Conservation (phyloP, 1,284 basidiomycete species). For the Marasmius sp. region DNA sequence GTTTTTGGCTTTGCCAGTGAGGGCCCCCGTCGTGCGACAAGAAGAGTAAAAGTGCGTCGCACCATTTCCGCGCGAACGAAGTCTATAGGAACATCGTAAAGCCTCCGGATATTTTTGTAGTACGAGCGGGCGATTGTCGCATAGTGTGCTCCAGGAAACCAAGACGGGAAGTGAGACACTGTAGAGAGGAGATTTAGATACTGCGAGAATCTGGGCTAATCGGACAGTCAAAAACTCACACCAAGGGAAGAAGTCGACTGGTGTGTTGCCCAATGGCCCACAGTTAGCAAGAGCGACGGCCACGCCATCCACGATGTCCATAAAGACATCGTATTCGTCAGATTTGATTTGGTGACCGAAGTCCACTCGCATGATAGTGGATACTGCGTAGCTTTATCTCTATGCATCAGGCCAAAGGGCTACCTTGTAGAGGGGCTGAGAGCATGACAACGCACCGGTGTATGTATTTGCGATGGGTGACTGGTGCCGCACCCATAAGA, state of each 20-base stretch:
- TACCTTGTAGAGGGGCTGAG: background rate
- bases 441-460: conserved; percentile 11
- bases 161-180: conserved; percentile 24
- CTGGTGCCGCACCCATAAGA: conserved; percentile 5
- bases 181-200: background rate
- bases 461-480: conserved; percentile 10
- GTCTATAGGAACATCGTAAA: conserved; percentile 10
- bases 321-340: no score
- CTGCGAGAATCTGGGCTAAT: conserved; percentile 2
- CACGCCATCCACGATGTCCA: conserved; percentile 12
- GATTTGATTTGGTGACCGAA: conserved; percentile 23
- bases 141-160: conserved; percentile 27
- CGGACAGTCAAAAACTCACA: conserved; percentile 9
- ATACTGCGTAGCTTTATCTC: conserved; percentile 21
- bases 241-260: conserved; percentile 22
- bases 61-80: conserved; percentile 6
- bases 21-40: no score
- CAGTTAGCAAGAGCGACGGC: conserved; percentile 10
- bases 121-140: conserved; percentile 15
- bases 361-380: conserved; percentile 20
- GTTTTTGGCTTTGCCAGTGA: background rate
- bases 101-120: background rate
- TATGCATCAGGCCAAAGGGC: background rate
- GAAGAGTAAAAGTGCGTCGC: background rate
- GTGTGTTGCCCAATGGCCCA: conserved; percentile 19